Percentiles rank a stretch among this genome's conserved stretches.
These are phyloP conservation scores for Fusarium newnesense DNA, from an alignment of 2,329 filamentous ascomycete species.

Conservation along the genomic window DNA sequence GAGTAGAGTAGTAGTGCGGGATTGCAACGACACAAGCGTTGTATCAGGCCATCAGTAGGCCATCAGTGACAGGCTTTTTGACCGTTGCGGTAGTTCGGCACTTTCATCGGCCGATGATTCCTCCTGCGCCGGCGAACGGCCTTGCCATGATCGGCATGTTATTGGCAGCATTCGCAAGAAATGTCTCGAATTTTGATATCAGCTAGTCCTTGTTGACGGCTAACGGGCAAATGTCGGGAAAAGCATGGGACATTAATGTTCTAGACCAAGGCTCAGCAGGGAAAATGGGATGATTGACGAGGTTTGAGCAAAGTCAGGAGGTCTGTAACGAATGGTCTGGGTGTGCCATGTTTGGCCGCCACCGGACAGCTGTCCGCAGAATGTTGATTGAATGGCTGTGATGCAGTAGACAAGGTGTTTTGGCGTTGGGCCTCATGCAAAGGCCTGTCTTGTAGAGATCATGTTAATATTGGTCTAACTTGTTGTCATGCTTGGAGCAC, in stretches of 20 bases:
- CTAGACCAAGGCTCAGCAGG: neutral
- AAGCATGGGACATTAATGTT: neutral
- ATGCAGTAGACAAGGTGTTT: neutral
- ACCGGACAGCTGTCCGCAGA: neutral
- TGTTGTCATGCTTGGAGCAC: neutral
- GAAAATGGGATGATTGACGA: neutral
- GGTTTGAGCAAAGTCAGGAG: neutral
- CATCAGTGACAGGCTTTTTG: neutral
- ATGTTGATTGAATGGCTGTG: no score
- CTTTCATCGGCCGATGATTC: neutral
- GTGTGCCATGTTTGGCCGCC: neutral
- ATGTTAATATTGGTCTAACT: fast-evolving
- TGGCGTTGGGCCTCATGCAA: neutral
- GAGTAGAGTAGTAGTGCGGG: neutral
- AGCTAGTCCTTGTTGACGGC: neutral
- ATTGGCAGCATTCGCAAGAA: neutral
- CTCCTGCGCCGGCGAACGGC: neutral
- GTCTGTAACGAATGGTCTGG: neutral
- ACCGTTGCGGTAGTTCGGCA: neutral
- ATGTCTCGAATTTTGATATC: neutral
- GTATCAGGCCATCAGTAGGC: neutral
- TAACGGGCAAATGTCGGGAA: neutral
- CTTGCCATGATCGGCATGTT: neutral
- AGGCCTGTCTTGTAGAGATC: no score
- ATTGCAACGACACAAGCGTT: neutral